Percentiles rank a stretch among this genome's conserved stretches.
These are phyloP conservation scores for Quercus berberidifolia DNA, from an alignment of 306 rosid genomes.

Conservation along the genomic window DNA sequence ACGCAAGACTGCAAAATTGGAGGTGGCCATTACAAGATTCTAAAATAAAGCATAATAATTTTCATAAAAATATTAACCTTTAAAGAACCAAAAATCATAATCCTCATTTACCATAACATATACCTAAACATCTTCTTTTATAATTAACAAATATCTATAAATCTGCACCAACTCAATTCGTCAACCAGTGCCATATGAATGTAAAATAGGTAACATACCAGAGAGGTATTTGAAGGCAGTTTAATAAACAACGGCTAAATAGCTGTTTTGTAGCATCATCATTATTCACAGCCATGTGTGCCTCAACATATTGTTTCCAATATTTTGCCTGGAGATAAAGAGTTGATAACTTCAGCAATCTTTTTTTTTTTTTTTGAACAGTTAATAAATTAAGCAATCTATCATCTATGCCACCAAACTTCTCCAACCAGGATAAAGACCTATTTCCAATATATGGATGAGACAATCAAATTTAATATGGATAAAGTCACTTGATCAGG, in stretches of 20 bases:
- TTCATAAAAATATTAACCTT: not conserved
- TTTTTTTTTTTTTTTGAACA: too few species aligned
- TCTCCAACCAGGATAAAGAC: not conserved
- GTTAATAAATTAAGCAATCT: too few species aligned
- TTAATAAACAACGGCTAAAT: constrained; percentile 87
- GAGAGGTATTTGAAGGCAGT: constrained; percentile 88
- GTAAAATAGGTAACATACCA: constrained; percentile 51
- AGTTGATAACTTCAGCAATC: constrained; percentile 5
- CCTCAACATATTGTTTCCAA: constrained; percentile 99
- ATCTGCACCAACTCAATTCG: not conserved
- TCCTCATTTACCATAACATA: not conserved
- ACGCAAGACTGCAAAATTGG: not conserved
- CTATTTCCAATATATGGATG: too few species aligned
- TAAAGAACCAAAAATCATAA: not conserved
- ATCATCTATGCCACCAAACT: not conserved
- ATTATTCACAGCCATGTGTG: constrained; percentile 78
- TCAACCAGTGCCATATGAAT: constrained; percentile 15
- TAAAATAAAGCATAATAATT: not conserved
- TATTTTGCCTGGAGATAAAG: constrained; percentile 70
- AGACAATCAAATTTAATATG: not conserved
- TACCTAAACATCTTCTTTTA: not conserved
- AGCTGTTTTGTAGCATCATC: constrained; percentile 90
- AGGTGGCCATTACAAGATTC: not conserved
- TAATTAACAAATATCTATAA: not conserved
- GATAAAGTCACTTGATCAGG: not conserved